Percentiles rank a stretch among this genome's conserved stretches.
Evolutionary conservation across 352 stramenopile species (phyloP).

Genomic region (Phytophthora megakarya): DNA sequence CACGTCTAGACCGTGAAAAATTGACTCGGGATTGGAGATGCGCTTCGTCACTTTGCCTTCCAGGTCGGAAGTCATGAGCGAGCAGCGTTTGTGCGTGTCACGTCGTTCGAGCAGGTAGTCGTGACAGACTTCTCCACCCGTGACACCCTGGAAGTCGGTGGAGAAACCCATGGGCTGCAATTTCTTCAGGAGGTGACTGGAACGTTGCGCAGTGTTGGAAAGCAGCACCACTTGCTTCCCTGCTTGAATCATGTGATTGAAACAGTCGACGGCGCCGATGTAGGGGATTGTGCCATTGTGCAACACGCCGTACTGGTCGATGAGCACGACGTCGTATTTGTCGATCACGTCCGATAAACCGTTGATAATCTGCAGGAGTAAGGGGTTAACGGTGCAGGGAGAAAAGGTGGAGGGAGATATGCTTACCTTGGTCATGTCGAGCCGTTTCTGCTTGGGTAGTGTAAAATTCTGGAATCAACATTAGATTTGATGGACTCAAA

Average conservation of each 20-base stretch:
- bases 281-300: conserved; percentile 87
- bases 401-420: background rate
- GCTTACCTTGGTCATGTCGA: conserved; percentile 25
- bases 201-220: conserved; percentile 88
- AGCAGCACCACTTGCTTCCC: conserved; percentile 87
- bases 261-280: conserved; percentile 62
- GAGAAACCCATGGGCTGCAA: conserved; percentile 77
- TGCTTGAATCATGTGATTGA: conserved; percentile 53
- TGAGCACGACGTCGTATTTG: conserved; percentile 89
- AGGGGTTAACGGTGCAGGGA: background rate
- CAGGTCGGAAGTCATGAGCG: conserved; percentile 48
- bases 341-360: conserved; percentile 49
- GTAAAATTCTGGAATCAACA: no score
- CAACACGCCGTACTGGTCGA: conserved; percentile 93
- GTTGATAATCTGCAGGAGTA: conserved; percentile 31
- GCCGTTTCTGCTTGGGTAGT: no score
- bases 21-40: conserved; percentile 40
- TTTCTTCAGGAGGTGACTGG: conserved; percentile 46
- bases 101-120: conserved; percentile 39
- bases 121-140: conserved; percentile 58
- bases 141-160: conserved; percentile 58
- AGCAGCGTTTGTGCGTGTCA: conserved; percentile 36
- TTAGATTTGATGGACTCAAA: no score
- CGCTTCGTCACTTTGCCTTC: conserved; percentile 40
- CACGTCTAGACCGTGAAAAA: conserved; percentile 59